phyloP scores from a whole-genome alignment of 2,329 filamentous ascomycete genomes.

The Colletotrichum falcatum region DNA sequence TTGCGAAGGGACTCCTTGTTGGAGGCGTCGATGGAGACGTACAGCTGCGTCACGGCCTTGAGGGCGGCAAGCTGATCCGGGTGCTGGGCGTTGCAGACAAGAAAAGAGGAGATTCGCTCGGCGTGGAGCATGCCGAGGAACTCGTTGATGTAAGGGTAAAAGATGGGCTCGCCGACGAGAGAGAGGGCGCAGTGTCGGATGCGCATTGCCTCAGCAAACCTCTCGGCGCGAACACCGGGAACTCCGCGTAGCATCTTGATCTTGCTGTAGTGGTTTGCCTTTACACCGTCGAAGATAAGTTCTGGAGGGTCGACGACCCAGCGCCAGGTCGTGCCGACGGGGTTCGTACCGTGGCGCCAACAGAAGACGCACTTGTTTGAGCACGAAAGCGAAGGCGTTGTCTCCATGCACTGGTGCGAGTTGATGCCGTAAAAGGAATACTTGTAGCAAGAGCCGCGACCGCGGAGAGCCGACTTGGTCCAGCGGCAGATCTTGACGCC shows the following conservation, averaged over 20 bases:
- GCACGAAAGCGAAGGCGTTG: conserved; percentile 93
- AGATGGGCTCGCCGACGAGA: conserved; percentile 97
- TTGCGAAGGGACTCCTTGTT: conserved; percentile 88
- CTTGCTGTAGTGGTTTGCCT: conserved; percentile 93
- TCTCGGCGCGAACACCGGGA: conserved; percentile 89
- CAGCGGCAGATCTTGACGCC: conserved; percentile 98
- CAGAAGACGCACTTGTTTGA: conserved; percentile 99
- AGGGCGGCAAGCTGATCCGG: conserved; percentile 88
- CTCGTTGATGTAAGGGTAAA: conserved; percentile 97
- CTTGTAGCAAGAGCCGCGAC: conserved; percentile 96
- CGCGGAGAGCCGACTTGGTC: conserved; percentile 96
- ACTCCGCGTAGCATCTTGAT: conserved; percentile 98
- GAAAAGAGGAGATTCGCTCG: conserved; percentile 90
- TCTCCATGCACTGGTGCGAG: conserved; percentile 98
- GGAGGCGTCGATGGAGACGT: conserved; percentile 95
- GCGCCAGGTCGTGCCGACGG: conserved; percentile 95
- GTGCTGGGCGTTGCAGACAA: conserved; percentile 98
- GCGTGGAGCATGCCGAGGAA: conserved; percentile 85
- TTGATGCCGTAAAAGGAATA: conserved; percentile 97
- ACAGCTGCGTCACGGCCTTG: conserved; percentile 90
- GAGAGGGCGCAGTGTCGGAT: conserved; percentile 94
- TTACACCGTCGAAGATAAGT: conserved; percentile 89
- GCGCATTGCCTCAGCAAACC: conserved; percentile 91
- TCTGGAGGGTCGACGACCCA: conserved; percentile 95
- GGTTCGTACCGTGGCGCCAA: conserved; percentile 98